phyloP scores from a whole-genome alignment of 2,329 filamentous ascomycete genomes.

The Fusarium newnesense region DNA sequence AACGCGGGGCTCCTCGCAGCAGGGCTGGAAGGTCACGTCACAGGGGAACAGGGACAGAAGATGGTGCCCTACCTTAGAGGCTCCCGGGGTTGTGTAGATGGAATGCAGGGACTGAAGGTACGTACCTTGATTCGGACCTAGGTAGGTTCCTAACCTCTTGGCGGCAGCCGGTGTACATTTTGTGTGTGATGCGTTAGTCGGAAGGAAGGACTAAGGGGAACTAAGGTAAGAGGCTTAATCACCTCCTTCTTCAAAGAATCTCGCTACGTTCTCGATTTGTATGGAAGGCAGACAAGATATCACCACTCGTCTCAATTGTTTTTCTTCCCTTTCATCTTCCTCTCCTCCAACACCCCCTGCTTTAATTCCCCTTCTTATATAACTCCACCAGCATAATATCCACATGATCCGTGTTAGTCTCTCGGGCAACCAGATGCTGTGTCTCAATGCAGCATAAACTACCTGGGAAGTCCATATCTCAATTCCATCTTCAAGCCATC shows the following conservation, averaged over 20 bases:
- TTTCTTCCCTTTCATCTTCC: background rate
- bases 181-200: background rate
- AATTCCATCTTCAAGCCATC: constrained; percentile 18
- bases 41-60: constrained; percentile 15
- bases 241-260: constrained; percentile 10
- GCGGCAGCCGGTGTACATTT: background rate
- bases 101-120: constrained; percentile 39
- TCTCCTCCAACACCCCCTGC: background rate
- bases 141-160: constrained; percentile 3
- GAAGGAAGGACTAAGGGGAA: constrained; percentile 19
- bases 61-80: background rate
- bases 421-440: constrained; percentile 38
- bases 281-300: background rate
- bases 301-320: background rate
- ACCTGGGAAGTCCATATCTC: constrained; percentile 10
- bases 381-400: constrained; percentile 38
- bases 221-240: background rate
- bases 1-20: constrained; percentile 41
- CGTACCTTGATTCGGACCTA: constrained; percentile 29
- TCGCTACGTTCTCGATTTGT: background rate
- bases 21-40: constrained; percentile 42
- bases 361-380: constrained; percentile 15
- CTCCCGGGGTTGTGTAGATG: background rate
- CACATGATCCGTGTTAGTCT: constrained; percentile 41
- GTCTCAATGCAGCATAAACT: constrained; percentile 33